Percentiles rank a stretch among this genome's conserved stretches.
phyloP scores from a whole-genome alignment of 805 yeast species.

The Schizosaccharomyces lindneri region DNA sequence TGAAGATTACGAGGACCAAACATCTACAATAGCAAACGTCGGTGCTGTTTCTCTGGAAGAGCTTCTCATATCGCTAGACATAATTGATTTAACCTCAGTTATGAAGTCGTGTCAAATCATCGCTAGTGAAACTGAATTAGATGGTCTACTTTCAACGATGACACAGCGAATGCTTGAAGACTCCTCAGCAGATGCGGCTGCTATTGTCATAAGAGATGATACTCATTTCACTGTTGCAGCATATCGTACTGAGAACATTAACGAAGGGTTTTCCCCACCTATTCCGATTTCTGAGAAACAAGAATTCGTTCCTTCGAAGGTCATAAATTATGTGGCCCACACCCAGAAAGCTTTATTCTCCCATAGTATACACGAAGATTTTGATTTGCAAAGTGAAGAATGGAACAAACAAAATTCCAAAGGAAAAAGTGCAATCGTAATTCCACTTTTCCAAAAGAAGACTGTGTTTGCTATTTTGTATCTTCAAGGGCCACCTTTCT shows the following conservation, averaged over 20 bases:
- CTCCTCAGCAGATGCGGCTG: slow-evolving; percentile 7
- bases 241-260: slow-evolving; percentile 5
- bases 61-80: slow-evolving; percentile 6
- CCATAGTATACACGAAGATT: background rate
- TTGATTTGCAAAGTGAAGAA: slow-evolving; percentile 1
- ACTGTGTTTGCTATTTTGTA: slow-evolving; percentile 7
- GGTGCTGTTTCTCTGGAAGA: background rate
- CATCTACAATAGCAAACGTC: background rate
- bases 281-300: background rate
- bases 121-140: slow-evolving; percentile 9
- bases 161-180: slow-evolving; percentile 8
- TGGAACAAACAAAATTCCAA: slow-evolving; percentile 5
- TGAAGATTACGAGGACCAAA: background rate
- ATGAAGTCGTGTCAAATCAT: slow-evolving; percentile 8
- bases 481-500: slow-evolving; percentile 9
- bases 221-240: slow-evolving; percentile 6
- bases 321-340: slow-evolving; percentile 1
- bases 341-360: background rate
- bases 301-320: background rate
- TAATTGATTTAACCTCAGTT: slow-evolving; percentile 9
- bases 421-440: slow-evolving; percentile 8
- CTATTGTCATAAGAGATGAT: slow-evolving; percentile 7
- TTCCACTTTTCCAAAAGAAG: slow-evolving; percentile 8
- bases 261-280: slow-evolving; percentile 3
- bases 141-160: slow-evolving; percentile 7